Conservation (phyloP, 495 filamentous ascomycete genomes). For the Penicillium macrosclerotiorum region DNA sequence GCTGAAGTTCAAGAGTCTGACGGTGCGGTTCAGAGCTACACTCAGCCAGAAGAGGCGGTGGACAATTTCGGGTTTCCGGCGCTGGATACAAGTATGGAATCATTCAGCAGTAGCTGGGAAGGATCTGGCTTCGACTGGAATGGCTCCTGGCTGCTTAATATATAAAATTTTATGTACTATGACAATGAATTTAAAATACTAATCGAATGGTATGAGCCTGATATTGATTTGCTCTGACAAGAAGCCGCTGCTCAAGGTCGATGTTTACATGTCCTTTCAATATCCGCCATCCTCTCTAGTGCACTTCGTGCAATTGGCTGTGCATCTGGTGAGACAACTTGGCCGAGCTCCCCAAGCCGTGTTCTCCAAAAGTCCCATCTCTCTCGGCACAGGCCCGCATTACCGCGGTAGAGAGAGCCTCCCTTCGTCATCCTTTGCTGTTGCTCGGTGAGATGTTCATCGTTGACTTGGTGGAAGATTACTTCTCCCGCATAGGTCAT, state of each 20-base stretch:
- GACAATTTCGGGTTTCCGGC: constrained; percentile 14
- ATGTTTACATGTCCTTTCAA: constrained; percentile 1
- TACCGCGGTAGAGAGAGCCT: background rate
- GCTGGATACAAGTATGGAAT: constrained; percentile 18
- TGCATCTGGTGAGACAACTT: background rate
- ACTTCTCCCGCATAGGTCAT: constrained; percentile 1
- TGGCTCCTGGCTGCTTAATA: constrained; percentile 28
- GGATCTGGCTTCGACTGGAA: constrained; percentile 31
- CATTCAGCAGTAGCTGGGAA: constrained; percentile 27
- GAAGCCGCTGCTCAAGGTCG: background rate
- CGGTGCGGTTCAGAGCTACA: constrained; percentile 5
- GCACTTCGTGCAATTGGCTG: background rate
- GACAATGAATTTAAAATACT: too few species aligned
- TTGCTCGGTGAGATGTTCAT: constrained; percentile 2
- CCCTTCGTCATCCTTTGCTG: constrained; percentile 6
- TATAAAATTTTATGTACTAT: constrained; percentile 7
- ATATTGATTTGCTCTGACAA: too few species aligned
- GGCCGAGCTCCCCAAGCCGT: background rate
- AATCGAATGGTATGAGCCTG: too few species aligned
- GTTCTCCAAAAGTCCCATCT: constrained; percentile 8
- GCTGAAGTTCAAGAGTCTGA: constrained; percentile 20
- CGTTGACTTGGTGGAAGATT: background rate
- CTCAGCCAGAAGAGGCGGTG: constrained; percentile 7
- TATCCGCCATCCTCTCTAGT: background rate
- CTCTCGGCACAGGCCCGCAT: background rate